Evolutionary conservation across 192 early-diverging fungal genomes (phyloP), one percentile per base, ranked within the genome.

Genomic region (Coemansia sp.): DNA sequence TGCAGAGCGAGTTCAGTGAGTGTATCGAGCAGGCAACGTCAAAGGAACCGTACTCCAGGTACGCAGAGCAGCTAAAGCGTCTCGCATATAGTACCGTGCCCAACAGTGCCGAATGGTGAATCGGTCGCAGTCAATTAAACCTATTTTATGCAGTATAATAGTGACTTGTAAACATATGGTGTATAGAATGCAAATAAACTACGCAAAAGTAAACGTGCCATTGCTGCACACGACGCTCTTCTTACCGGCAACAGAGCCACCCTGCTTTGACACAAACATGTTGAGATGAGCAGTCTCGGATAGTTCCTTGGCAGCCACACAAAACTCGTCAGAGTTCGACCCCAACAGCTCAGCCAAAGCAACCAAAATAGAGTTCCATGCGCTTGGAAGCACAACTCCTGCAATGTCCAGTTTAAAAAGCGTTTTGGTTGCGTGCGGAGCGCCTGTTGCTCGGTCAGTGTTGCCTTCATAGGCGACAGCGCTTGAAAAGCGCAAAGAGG

Each of bases 201-300:
- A 50, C 17, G 33, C 11, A 18, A 37, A 52, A 14, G 50, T 38
- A 23, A 35, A 52, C 33, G 7, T 23, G 35, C 50, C 50, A 26
- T 52, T 38, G 8, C 25, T 41, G 32, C 39, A 69, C 4, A 32
- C 14, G 4, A 70, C 56, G 27, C 51, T 31, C 25, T 51, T 58
- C 30, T 68, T 68, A 11, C 65, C 60, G 17, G 72, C 53, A 17
- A 68, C 65, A 0, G 61, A 51, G 31, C 65, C 60, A 17, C 57
- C 60, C 15, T 75, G 72, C 41, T 61, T 64, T 9, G 72, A 68
- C 11, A 67, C 65, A 30, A 75, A 53, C 56, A 75, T 63, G 31
- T 67, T 68, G 14, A 75, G 46, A 22, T 68, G 60, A 4, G 53
- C 65, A n/a, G 65, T 68, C 9, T 64, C 65, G 7, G 41, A 6